Base-by-base conservation (phyloP, 108 stramenopile genomes). In the Nitzschia palea region DNA sequence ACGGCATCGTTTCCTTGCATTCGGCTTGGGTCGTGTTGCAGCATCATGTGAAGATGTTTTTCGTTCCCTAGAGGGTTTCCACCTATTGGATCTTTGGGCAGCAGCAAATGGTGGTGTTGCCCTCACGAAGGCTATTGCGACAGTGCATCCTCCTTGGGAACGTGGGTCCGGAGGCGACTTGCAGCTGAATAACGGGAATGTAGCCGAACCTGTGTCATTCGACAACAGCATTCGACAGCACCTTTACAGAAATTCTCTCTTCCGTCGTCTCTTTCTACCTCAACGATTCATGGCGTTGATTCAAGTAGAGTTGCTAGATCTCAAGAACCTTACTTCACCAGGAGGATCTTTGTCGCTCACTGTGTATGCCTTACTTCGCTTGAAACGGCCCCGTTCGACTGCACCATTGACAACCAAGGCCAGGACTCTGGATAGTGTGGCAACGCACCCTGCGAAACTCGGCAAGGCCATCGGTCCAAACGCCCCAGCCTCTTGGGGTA, bases 241-340 rank as follows among this genome's bases (percentile, higher is more conserved):
- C 59, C 64, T 92, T 4, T 89, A 89, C 57, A 80, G 95, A 22
- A 95, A 97, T 76, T 68, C 84, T 3, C 64, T 97, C 23, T 95
- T 91, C 58, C 78, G 90, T 25, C 80, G 85, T 8, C 65, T 97
- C 37, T 68, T 81, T 9, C 67, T 93, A 32, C 94, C 96, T 25
- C 92, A 93, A 44, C 90, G 96, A 36, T 97, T 94, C 71, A 57
- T 95, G 37, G 93, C 92, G 31, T 72, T 97, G 43, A 70, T 97
- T 26, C 95, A 94, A 71, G 93, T 96, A n/a, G 94, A 96, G 55
- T 71, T 96, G n/a, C 81, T 95, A 1, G 97, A 95, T 64, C 73
- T 97, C 47, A 97, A 97, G 81, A 96, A 97, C 73, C 81, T 97
- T n/a, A 93, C 91, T 23, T 83, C 96, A 9, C 87, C 94, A 8